A percentile compares a stretch with the other conserved stretches of the same genome.
Conservation (phyloP, 257 asterid species). For the Solanum lycopersicoides region DNA sequence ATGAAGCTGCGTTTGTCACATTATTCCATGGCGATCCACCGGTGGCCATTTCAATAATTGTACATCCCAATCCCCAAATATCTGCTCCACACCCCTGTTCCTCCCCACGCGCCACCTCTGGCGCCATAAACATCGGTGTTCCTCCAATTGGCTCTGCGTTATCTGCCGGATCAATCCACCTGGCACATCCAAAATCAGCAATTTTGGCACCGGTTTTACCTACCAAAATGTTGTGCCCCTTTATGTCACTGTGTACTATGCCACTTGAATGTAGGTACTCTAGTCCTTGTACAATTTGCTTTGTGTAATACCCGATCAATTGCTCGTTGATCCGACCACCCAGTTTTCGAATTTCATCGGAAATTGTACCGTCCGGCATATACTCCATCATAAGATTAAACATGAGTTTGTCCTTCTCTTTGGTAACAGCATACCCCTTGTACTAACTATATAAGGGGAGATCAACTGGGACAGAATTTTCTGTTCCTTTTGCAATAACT, state of each 20-base stretch:
- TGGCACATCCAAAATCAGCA: constrained; percentile 71
- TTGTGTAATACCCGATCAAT: constrained; percentile 16
- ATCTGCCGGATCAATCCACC: constrained; percentile 4
- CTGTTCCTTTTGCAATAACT: constrained; percentile 36
- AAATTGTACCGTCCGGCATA: constrained; percentile 31
- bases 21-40: constrained; percentile 60
- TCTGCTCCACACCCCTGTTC: constrained; percentile 59
- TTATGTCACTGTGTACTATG: constrained; percentile 66
- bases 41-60: constrained; percentile 59
- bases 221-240: constrained; percentile 50
- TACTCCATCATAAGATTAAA: constrained; percentile 55
- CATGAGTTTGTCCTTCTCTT: constrained; percentile 18
- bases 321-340: constrained; percentile 34
- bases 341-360: constrained; percentile 13
- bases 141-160: constrained; percentile 14
- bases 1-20: constrained; percentile 11
- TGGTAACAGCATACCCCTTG: constrained; percentile 37
- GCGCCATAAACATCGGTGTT: constrained; percentile 74
- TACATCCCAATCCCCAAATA: constrained; percentile 78
- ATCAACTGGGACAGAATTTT: constrained; percentile 28
- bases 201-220: constrained; percentile 34
- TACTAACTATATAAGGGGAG: constrained; percentile 31
- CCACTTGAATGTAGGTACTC: constrained; percentile 57
- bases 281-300: constrained; percentile 40
- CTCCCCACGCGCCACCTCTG: constrained; percentile 66